Evolutionary conservation across 2,329 filamentous ascomycete species (phyloP).

Genomic region (Neofusicoccum ribis): DNA sequence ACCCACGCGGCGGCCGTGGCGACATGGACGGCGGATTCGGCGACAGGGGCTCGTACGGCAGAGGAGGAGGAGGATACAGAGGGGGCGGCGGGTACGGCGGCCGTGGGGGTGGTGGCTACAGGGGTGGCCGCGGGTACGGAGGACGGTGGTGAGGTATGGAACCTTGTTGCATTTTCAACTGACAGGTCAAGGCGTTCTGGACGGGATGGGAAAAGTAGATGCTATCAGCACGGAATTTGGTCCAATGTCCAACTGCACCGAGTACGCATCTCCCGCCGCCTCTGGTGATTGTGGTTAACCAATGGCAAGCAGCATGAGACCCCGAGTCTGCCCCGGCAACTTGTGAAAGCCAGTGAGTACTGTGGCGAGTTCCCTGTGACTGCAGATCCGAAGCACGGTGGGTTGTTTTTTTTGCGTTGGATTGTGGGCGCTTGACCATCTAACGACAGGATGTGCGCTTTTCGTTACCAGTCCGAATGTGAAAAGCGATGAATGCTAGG

Average conservation of each 20-base stretch:
- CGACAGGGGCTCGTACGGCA: slow-evolving; percentile 43
- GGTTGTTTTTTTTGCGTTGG: neutral
- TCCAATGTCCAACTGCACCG: slow-evolving; percentile 11
- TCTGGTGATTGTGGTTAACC: slow-evolving; percentile 15
- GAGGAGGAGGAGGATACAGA: slow-evolving; percentile 35
- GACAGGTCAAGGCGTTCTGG: slow-evolving; percentile 19
- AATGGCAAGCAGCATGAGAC: slow-evolving; percentile 10
- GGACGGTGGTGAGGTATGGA: slow-evolving; percentile 20
- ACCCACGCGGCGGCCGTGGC: slow-evolving; percentile 41
- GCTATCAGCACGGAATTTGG: slow-evolving; percentile 8
- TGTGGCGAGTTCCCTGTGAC: neutral
- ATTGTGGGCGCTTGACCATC: neutral
- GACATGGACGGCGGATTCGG: slow-evolving; percentile 37
- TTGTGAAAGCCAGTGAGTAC: slow-evolving; percentile 2
- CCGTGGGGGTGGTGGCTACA: slow-evolving; percentile 41
- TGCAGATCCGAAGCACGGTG: neutral
- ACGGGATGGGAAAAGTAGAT: slow-evolving; percentile 17
- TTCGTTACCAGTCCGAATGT: neutral
- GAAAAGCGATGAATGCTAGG: neutral
- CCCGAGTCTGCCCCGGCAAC: neutral
- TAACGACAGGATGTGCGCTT: neutral
- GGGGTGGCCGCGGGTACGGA: slow-evolving; percentile 13
- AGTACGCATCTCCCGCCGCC: slow-evolving; percentile 18
- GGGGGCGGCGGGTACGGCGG: slow-evolving; percentile 47
- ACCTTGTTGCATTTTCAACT: slow-evolving; percentile 17